These are phyloP conservation scores for Talaromyces liani DNA, from an alignment of 495 filamentous ascomycete species.

Conservation along the genomic window DNA sequence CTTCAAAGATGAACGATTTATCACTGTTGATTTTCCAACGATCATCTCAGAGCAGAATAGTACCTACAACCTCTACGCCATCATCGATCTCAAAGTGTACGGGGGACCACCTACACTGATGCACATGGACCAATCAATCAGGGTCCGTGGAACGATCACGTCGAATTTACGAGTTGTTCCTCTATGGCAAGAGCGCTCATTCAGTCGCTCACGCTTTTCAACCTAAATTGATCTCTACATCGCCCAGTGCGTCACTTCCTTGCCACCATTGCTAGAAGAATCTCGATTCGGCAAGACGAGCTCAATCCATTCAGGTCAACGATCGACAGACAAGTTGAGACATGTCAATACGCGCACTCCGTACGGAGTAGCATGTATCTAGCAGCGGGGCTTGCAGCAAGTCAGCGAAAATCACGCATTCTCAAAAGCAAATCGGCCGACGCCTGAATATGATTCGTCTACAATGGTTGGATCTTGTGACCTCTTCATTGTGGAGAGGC, in stretches of 20 bases:
- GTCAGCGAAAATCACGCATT: conserved; percentile 2
- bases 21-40: neutral
- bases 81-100: neutral
- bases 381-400: neutral
- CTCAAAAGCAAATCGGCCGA: neutral
- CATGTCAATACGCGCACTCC: neutral
- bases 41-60: neutral
- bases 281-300: neutral
- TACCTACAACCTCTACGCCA: neutral
- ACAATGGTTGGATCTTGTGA: neutral
- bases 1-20: neutral
- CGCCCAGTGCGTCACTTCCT: neutral
- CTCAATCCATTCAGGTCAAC: neutral
- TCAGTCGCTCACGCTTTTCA: neutral
- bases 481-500: neutral
- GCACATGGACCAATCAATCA: neutral
- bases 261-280: neutral
- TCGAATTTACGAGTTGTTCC: neutral
- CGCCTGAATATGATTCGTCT: neutral
- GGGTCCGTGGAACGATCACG: neutral
- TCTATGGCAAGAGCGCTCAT: neutral
- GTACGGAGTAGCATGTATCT: neutral
- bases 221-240: neutral
- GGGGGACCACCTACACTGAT: neutral
- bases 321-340: neutral